Evolutionary conservation across 2,329 filamentous ascomycete genomes (phyloP).

Genomic region (Verticillium nubilum): DNA sequence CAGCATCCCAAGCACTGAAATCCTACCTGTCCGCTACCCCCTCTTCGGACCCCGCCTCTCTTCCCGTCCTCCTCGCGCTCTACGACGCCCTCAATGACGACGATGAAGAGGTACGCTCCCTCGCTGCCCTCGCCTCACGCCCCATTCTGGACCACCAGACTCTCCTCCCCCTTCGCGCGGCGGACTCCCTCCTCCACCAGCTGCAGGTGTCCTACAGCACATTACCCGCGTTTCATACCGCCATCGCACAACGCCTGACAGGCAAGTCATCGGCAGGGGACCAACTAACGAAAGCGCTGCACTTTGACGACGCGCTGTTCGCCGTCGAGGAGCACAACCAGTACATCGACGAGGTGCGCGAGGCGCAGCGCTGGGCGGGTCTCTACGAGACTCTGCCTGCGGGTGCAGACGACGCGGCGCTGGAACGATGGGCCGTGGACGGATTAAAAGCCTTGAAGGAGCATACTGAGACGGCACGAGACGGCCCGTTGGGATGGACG

Average conservation of each 20-base stretch:
- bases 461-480: slow-evolving; percentile 29
- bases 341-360: slow-evolving; percentile 78
- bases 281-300: slow-evolving; percentile 40
- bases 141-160: slow-evolving; percentile 38
- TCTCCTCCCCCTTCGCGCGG: slow-evolving; percentile 43
- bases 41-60: slow-evolving; percentile 26
- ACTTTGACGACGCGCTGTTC: slow-evolving; percentile 67
- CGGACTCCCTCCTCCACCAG: slow-evolving; percentile 37
- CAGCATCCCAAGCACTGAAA: slow-evolving; percentile 50
- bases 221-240: slow-evolving; percentile 28
- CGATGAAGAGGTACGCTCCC: slow-evolving; percentile 78
- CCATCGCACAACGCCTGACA: slow-evolving; percentile 37
- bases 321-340: slow-evolving; percentile 88
- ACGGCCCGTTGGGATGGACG: slow-evolving; percentile 69
- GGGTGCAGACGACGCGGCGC: slow-evolving; percentile 15
- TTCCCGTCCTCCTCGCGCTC: slow-evolving; percentile 58
- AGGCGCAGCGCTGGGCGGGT: slow-evolving; percentile 63
- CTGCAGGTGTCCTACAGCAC: slow-evolving; percentile 29
- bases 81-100: slow-evolving; percentile 83
- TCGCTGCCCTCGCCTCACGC: slow-evolving; percentile 47
- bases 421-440: slow-evolving; percentile 42
- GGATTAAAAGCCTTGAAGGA: slow-evolving; percentile 40
- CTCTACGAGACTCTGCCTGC: slow-evolving; percentile 31
- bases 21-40: slow-evolving; percentile 37
- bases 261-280: slow-evolving; percentile 21